Conservation (phyloP, 2,329 filamentous ascomycete species). For the Drechslerella coelobrocha region DNA sequence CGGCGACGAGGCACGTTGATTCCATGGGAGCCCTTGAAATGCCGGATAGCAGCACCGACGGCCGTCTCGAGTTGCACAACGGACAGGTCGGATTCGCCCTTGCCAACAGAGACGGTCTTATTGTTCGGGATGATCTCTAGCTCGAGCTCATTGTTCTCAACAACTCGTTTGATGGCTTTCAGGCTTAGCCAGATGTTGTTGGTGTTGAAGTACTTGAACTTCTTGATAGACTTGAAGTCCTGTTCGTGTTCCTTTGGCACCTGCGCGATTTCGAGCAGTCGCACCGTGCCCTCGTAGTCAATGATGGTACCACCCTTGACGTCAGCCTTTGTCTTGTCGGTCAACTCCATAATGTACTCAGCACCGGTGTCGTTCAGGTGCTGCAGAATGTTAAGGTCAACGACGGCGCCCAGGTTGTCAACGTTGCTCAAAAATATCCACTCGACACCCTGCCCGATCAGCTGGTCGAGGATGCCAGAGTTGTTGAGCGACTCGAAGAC, state of each 20-base stretch:
- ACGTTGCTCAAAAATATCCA: constrained; percentile 99
- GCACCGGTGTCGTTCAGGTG: constrained; percentile 98
- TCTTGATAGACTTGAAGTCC: constrained; percentile 99
- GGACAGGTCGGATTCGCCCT: constrained; percentile 96
- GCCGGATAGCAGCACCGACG: constrained; percentile 95
- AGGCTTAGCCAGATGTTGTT: constrained; percentile 99
- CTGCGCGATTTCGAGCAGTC: constrained; percentile 97
- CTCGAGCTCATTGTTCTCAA: constrained; percentile 96
- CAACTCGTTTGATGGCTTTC: constrained; percentile 95
- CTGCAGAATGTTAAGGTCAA: constrained; percentile 96
- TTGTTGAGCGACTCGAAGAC: constrained; percentile 99
- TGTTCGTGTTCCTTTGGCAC: constrained; percentile 99
- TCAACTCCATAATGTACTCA: constrained; percentile 99
- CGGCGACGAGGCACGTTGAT: constrained; percentile 97
- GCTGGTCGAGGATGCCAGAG: constrained; percentile 95
- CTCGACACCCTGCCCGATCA: constrained; percentile 92
- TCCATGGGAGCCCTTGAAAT: constrained; percentile 98
- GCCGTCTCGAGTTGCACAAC: constrained; percentile 99
- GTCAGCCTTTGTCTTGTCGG: constrained; percentile 99
- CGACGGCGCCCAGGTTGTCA: constrained; percentile 96
- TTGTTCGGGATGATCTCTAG: constrained; percentile 99
- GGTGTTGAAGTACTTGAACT: constrained; percentile 99
- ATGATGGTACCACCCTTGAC: constrained; percentile 99
- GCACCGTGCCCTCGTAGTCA: constrained; percentile 95
- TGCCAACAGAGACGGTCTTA: constrained; percentile 97